Conservation (phyloP, 345 rosid species). For the Corymbia maculata region DNA sequence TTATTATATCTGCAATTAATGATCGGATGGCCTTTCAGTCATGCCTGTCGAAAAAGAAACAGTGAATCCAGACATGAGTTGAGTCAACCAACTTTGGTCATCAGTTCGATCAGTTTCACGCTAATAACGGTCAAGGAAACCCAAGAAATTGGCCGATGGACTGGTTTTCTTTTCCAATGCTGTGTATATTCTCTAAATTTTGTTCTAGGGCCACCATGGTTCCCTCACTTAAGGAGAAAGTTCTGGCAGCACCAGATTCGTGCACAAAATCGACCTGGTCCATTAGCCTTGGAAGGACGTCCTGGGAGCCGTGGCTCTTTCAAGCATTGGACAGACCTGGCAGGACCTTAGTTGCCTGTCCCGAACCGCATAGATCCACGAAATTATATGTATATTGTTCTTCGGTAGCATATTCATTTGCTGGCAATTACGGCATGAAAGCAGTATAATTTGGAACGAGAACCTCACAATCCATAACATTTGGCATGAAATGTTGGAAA, state of each 20-base stretch:
- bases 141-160: not conserved
- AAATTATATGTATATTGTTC: not conserved
- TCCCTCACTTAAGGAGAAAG: not conserved
- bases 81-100: not conserved
- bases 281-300: not conserved
- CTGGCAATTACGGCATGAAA: not conserved
- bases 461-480: not conserved
- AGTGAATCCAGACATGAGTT: not conserved
- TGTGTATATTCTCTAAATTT: not conserved
- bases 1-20: not conserved
- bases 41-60: not conserved
- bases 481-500: not conserved
- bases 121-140: not conserved
- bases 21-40: not conserved
- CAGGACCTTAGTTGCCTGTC: not conserved
- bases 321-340: not conserved
- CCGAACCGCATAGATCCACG: not conserved
- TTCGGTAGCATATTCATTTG: not conserved
- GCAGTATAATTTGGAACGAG: not conserved
- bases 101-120: not conserved
- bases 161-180: not conserved
- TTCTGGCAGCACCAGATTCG: not conserved
- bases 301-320: not conserved
- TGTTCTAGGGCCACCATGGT: not conserved
- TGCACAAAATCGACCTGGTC: not conserved